These are phyloP conservation scores for Tuber melanosporum DNA, from an alignment of 495 filamentous ascomycete genomes.

Conservation along the genomic window DNA sequence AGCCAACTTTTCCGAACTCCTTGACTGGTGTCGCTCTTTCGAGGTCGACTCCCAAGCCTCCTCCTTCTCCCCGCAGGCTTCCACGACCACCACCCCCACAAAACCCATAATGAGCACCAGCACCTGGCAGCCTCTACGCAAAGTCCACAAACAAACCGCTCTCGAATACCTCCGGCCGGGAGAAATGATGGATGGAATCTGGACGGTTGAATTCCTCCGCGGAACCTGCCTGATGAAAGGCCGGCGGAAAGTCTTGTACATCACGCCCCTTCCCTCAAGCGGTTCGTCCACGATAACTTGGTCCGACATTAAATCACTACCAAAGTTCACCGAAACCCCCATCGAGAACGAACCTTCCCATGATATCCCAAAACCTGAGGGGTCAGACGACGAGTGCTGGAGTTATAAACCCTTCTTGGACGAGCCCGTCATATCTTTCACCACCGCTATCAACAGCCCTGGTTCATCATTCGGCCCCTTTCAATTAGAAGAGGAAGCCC, in stretches of 20 bases:
- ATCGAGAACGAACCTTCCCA: not conserved
- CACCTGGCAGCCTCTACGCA: conserved; percentile 60
- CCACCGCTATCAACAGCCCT: not conserved
- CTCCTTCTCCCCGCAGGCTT: not conserved
- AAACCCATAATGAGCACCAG: conserved; percentile 13
- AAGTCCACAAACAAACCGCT: conserved; percentile 59
- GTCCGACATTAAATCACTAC: conserved; percentile 23
- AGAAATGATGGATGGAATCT: conserved; percentile 60
- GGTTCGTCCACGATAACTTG: conserved; percentile 12
- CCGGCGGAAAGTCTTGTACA: conserved; percentile 24
- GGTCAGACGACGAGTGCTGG: not conserved
- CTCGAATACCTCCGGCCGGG: conserved; percentile 58
- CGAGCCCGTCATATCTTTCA: not conserved
- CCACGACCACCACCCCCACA: not conserved
- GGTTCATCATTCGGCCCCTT: conserved; percentile 22
- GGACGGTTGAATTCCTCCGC: conserved; percentile 60
- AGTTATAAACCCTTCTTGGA: not conserved
- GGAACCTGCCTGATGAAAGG: conserved; percentile 34
- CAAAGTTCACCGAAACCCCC: not conserved
- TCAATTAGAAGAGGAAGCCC: conserved; percentile 17
- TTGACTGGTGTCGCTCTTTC: conserved; percentile 42
- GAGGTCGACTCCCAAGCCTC: not conserved
- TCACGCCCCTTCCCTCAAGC: conserved; percentile 16
- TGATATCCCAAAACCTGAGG: not conserved
- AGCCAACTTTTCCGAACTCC: conserved; percentile 53